Conservation (phyloP, 164 flowering plant genomes). For the Vitis rotundifolia region DNA sequence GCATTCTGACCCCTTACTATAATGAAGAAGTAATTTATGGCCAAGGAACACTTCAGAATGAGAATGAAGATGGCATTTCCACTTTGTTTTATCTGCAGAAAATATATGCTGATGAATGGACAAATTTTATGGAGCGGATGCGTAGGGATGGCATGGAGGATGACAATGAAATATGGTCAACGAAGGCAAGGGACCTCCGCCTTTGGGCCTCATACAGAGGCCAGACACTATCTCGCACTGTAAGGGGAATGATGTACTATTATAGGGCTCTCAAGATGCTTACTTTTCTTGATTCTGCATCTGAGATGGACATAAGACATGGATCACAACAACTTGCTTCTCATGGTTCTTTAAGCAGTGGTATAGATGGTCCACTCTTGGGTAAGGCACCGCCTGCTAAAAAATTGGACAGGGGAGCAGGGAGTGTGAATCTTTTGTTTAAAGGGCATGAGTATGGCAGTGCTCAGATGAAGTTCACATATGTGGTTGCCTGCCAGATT, state of each 20-base stretch:
- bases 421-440: conserved; percentile 57
- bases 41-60: conserved; percentile 55
- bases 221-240: conserved; percentile 92
- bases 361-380: conserved; percentile 29
- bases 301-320: conserved; percentile 77
- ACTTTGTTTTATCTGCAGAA: conserved; percentile 85
- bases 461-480: conserved; percentile 87
- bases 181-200: conserved; percentile 66
- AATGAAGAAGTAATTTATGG: conserved; percentile 76
- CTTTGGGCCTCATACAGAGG: conserved; percentile 97
- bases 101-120: conserved; percentile 91
- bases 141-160: conserved; percentile 66
- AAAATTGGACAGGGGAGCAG: conserved; percentile 43
- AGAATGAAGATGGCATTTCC: conserved; percentile 95
- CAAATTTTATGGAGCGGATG: conserved; percentile 84
- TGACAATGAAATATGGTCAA: conserved; percentile 66
- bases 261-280: conserved; percentile 88
- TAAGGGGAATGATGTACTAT: conserved; percentile 98
- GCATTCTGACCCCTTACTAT: conserved; percentile 92
- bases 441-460: conserved; percentile 74
- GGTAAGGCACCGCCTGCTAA: conserved; percentile 27
- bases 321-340: conserved; percentile 62
- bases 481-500: conserved; percentile 86
- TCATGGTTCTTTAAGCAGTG: conserved; percentile 35
- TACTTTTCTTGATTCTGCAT: conserved; percentile 85